Conservation (phyloP, 441 rosid species). For the Gossypium schwendimanii region DNA sequence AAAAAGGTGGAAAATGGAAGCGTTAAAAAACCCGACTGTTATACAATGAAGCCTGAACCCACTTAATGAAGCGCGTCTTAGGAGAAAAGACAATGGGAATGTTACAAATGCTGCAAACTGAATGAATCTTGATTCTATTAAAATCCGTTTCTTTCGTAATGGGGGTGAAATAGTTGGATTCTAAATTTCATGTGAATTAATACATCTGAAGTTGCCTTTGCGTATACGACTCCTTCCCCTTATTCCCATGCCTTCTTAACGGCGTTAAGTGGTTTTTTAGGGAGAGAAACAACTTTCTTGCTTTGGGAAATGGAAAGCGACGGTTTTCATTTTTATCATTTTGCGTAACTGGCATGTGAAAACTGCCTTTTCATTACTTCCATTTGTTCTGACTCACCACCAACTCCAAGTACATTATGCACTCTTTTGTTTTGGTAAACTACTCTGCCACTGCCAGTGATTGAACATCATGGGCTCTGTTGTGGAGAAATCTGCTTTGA, state of each 20-base stretch:
- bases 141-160: too few species aligned
- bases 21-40: too few species aligned
- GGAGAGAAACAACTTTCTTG: not conserved
- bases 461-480: constrained; percentile 20
- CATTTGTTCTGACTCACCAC: not conserved
- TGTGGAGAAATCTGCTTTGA: constrained; percentile 29
- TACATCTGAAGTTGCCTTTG: too few species aligned
- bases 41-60: too few species aligned
- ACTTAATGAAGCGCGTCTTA: too few species aligned
- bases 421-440: not conserved
- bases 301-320: not conserved
- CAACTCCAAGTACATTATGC: not conserved
- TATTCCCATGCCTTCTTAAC: not conserved
- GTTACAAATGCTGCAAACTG: too few species aligned
- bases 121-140: too few species aligned
- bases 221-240: not conserved
- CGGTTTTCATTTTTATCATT: not conserved
- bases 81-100: too few species aligned
- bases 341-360: not conserved
- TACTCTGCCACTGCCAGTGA: not conserved
- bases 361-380: not conserved
- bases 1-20: too few species aligned
- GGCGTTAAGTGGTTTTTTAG: not conserved
- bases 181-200: too few species aligned
- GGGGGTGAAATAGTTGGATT: too few species aligned